phyloP scores from a whole-genome alignment of 768 basidiomycete genomes.

The Russula sp. region DNA sequence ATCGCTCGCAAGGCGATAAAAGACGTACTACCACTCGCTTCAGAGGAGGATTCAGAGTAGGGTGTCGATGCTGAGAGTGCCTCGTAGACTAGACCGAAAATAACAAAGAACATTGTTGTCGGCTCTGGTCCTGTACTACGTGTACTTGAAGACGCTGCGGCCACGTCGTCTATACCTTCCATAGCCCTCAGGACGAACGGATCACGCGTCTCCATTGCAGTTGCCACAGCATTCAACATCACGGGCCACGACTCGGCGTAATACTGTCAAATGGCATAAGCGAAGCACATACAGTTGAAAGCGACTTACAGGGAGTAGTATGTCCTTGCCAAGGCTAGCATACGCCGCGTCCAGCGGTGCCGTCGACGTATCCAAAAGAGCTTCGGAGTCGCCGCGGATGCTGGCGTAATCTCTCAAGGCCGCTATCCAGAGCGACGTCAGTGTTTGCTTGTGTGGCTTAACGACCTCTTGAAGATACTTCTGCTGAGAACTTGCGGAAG shows the following conservation, averaged over 20 bases:
- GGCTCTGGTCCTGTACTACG: slow-evolving; percentile 54
- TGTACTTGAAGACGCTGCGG: slow-evolving; percentile 30
- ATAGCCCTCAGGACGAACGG: slow-evolving; percentile 72
- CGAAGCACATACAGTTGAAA: neutral
- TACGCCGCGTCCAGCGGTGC: slow-evolving; percentile 79
- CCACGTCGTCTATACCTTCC: slow-evolving; percentile 59
- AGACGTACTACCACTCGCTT: slow-evolving; percentile 44
- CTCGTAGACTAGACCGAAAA: slow-evolving; percentile 95
- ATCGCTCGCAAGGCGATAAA: slow-evolving; percentile 70
- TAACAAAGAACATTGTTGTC: slow-evolving; percentile 76
- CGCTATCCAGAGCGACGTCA: slow-evolving; percentile 85
- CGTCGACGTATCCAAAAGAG: slow-evolving; percentile 69
- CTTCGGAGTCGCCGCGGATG: slow-evolving; percentile 85
- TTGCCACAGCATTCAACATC: slow-evolving; percentile 82
- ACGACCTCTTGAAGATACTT: slow-evolving; percentile 77
- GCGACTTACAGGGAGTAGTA: slow-evolving; percentile 76
- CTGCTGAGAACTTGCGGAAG: slow-evolving; percentile 72
- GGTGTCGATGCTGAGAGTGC: slow-evolving; percentile 66
- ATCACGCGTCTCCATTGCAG: slow-evolving; percentile 69
- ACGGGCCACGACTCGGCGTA: slow-evolving; percentile 79
- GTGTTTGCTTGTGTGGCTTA: slow-evolving; percentile 67
- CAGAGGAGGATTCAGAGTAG: slow-evolving; percentile 48
- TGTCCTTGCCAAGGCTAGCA: slow-evolving; percentile 85
- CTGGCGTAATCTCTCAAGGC: slow-evolving; percentile 90
- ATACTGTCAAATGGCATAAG: slow-evolving; percentile 53